phyloP scores from a whole-genome alignment of 441 rosid genomes.

The Syzygium malaccense region DNA sequence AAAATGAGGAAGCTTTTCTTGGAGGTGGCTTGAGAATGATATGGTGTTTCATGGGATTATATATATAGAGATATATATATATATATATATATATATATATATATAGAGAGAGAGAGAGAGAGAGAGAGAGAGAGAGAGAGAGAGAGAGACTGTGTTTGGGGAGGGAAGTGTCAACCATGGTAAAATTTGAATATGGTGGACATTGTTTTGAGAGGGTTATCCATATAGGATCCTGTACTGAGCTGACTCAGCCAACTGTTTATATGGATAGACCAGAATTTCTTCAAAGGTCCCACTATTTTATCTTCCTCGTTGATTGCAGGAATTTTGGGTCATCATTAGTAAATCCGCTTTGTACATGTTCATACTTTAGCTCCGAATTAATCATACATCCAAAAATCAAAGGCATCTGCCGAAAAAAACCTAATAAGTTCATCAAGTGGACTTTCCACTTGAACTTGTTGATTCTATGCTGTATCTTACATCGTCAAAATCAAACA shows the following conservation, averaged over 20 bases:
- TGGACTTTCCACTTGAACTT: not conserved
- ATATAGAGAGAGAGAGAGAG: not conserved
- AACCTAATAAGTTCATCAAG: not conserved
- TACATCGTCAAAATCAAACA: not conserved
- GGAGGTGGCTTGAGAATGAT: not conserved
- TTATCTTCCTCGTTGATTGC: not conserved
- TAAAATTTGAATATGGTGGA: not conserved
- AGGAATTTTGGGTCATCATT: not conserved
- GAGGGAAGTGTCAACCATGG: not conserved
- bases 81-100: too few relatives aligned
- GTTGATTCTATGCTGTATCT: not conserved
- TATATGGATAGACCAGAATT: conserved; percentile 21
- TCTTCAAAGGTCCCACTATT: not conserved
- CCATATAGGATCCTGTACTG: conserved; percentile 4
- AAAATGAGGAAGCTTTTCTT: not conserved
- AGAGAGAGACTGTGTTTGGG: not conserved
- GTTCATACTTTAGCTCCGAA: not conserved
- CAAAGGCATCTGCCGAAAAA: not conserved
- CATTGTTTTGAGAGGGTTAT: conserved; percentile 18
- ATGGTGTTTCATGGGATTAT: not conserved
- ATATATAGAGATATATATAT: not conserved
- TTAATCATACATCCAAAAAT: not conserved
- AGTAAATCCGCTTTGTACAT: not conserved
- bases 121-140: not conserved
- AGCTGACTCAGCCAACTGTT: conserved; percentile 35